Base-by-base conservation (phyloP, 164 flowering plant genomes). In the Liriodendron chinense region DNA sequence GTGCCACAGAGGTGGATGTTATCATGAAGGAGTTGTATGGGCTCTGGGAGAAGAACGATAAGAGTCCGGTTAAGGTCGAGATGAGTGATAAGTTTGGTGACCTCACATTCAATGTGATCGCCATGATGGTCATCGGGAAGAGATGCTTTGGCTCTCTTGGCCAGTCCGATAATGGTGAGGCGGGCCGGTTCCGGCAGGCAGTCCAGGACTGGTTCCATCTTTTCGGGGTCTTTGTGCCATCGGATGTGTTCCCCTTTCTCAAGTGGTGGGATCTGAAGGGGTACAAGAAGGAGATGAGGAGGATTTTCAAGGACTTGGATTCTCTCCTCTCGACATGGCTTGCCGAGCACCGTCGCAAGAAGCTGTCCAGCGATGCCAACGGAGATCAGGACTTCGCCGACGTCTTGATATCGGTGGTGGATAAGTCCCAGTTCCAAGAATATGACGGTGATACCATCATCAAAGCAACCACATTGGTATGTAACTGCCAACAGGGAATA, bases 81-180 rank as follows among this genome's bases (percentile, higher is more conserved):
- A 78, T 87, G 70, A 77, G 84, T 72, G 25, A 85, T 67, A 79
- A 72, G 65, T 69, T 86, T 16, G 18, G 68, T 0, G 76, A 76
- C n/a, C 14, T 88, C 61, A 70, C 80, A 1, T 78, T 81, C 47
- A 85, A 84, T 56, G 75, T 70, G 3, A 73, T 86, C 4, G 76
- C 80, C 79, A 86, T 82, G 73, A 84, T 87, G 86, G 47, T 83
- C 6, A 82, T 84, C 1, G 87, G 87, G 72, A 85, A 85, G 70
- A 53, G 85, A 34, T 83, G 76, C 53, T 80, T 47, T 14, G 80
- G 75, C 14, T 75, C 78, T 1, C 79, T 72, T 25, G 64, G 7
- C 2, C 14, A 73, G 3, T n/a, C n/a, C n/a, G 56, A 69, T 9
- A 8, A 53, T 7, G 7, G 34, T 23, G 73, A 71, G 62, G 73